Evolutionary conservation across 139 green algal species (phyloP).

Genomic region (Nannochloris sp.): DNA sequence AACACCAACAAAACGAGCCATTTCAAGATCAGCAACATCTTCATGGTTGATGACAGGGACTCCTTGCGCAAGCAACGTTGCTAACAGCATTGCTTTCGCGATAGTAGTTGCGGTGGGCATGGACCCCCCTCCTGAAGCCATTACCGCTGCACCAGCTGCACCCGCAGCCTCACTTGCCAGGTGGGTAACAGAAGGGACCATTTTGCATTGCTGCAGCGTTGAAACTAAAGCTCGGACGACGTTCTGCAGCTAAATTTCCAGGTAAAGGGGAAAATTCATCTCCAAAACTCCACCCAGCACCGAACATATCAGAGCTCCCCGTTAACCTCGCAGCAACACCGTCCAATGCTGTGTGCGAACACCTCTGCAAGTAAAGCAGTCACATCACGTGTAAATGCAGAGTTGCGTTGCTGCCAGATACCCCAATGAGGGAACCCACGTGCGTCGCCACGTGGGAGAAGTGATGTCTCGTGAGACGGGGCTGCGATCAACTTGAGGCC

Average conservation of each 20-base stretch:
- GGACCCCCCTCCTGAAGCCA: not conserved
- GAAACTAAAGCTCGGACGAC: constrained; percentile 45
- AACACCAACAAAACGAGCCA: constrained; percentile 28
- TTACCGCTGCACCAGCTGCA: not conserved
- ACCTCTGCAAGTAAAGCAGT: constrained; percentile 14
- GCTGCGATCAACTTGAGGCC: constrained; percentile 35
- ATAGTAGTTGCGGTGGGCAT: constrained; percentile 6
- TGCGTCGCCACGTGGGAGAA: constrained; percentile 33
- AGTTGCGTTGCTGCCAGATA: constrained; percentile 37
- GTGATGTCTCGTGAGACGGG: constrained; percentile 20
- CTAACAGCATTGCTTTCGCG: constrained; percentile 28
- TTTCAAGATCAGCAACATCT: constrained; percentile 15
- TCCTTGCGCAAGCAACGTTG: constrained; percentile 35
- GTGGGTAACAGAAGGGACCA: not conserved
- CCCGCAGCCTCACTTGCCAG: constrained; percentile 10
- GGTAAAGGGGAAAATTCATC: constrained; percentile 13
- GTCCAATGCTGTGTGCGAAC: not conserved
- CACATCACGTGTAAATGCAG: constrained; percentile 19
- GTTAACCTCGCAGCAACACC: constrained; percentile 20
- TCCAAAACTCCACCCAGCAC: constrained; percentile 13
- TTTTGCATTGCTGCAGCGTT: constrained; percentile 32
- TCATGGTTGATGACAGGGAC: constrained; percentile 33
- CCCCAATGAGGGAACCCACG: constrained; percentile 53
- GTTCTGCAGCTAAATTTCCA: constrained; percentile 34
- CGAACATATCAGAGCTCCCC: constrained; percentile 36